Evolutionary conservation across 2,329 filamentous ascomycete species (phyloP), one percentile per base, ranked within the genome.

Genomic region (Fusarium chlamydosporum): DNA sequence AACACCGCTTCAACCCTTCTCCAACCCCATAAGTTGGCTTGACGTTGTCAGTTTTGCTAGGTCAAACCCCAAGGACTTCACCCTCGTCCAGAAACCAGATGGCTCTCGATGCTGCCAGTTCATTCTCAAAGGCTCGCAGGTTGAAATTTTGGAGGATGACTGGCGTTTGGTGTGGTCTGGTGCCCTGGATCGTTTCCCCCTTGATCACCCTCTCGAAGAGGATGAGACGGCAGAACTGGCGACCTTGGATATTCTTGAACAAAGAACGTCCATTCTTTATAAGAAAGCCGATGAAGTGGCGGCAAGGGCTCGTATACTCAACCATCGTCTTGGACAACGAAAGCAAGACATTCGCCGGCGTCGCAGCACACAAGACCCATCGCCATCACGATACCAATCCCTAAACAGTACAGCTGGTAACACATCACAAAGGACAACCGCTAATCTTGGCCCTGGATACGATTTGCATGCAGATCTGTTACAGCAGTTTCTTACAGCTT

Each of bases 141-240:
- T 96, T 10, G 92, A 97, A 80, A 95, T 97, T 65, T 89, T 89
- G 18, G 93, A 96, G 77, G 93, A 96, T 76, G 93, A 97, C 76
- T 97, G 91, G 84, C 86, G 94, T 41, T 82, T 97, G 69, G 94
- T 97, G 70, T 89, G 89, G 56, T 94, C 92, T 38, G 93, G 93
- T 29, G 92, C 92, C 69, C 88, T 94, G 12, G 92, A 96, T 78
- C 90, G 93, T 75, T 83, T 86, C 60, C 93, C 94, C 18, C 91
- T 93, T 3, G 90, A 91, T 15, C 89, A 94, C 67, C 92, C 93
- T 1, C 90, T 96, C 48, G 88, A 92, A 61, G 93, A 96, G 75
- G 93, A 97, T 75, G 94, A 97, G 79, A 89, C 91, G 76, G 93
- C 93, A 69, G 93, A 97, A 76, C 79, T 96, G 37, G 92, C 90